Conservation (phyloP, 2,329 filamentous ascomycete genomes). For the Akanthomyces uredinophilus region DNA sequence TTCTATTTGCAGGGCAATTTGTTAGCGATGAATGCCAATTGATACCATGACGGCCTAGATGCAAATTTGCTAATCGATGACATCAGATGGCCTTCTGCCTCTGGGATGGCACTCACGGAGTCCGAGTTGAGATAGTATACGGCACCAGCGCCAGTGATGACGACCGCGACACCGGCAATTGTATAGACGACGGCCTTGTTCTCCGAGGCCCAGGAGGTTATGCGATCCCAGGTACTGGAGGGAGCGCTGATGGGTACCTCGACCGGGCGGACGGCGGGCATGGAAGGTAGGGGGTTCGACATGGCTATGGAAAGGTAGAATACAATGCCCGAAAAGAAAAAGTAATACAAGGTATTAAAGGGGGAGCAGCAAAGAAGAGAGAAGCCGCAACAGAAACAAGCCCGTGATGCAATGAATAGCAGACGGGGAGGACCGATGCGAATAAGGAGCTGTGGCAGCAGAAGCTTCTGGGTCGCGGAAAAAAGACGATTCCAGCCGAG, state of each 20-base stretch:
- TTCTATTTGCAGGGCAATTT: constrained; percentile 31
- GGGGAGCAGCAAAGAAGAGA: neutral
- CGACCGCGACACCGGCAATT: constrained; percentile 87
- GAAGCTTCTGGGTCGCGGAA: constrained; percentile 14
- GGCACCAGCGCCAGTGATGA: constrained; percentile 84
- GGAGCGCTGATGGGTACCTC: constrained; percentile 50
- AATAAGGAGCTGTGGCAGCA: constrained; percentile 6
- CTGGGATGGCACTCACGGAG: constrained; percentile 39
- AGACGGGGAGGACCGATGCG: constrained; percentile 9
- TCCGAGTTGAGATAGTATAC: constrained; percentile 79
- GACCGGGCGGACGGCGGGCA: constrained; percentile 38
- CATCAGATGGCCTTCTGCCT: constrained; percentile 18
- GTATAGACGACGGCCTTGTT: constrained; percentile 96
- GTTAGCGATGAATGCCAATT: constrained; percentile 11
- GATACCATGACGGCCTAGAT: constrained; percentile 13
- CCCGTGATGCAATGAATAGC: constrained; percentile 13
- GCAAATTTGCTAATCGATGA: constrained; percentile 3
- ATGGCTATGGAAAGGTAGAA: constrained; percentile 27
- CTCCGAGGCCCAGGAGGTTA: constrained; percentile 88
- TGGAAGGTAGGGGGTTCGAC: constrained; percentile 44
- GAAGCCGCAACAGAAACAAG: neutral
- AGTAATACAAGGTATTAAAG: constrained; percentile 21
- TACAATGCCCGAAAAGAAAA: constrained; percentile 19
- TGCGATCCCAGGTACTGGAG: constrained; percentile 78
- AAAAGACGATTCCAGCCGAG: constrained; percentile 4